Base-by-base conservation (phyloP, 1,284 basidiomycete species). In the Boletus hoseneyae region DNA sequence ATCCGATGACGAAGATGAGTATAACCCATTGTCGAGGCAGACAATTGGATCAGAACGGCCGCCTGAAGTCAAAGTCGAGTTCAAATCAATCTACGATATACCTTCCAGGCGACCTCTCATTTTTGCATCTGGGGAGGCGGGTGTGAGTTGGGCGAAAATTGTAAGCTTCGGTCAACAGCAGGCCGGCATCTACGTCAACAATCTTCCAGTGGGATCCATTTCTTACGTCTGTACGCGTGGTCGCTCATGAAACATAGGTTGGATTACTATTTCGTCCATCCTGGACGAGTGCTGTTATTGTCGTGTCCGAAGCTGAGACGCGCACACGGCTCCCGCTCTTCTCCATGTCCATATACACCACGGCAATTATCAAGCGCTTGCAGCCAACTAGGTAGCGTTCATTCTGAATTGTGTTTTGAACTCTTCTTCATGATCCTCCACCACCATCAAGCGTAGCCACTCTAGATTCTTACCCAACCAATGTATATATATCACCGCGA, bases 1-100 rank as follows among this genome's bases (percentile, higher is more conserved):
- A 61, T 85, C 83, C 2, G 83, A 85, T 50, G 83, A 85, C 11
- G 82, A 84, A 57, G 82, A 85, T 51, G 80, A 84, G 56, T 70
- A 73, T 49, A 76, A 78, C 53, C 77, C 77, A 12, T 62, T 74
- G 4, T 56, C 61, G 6, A 21, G 0, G 9, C 45, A 51, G 13
- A 44, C 53, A 6, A 23, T 57, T 33, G 33, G 51, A 33, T 48
- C 25, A 53, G 62, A 55, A 52, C 52, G 61, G 21, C 52, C 58
- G 18, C 50, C 58, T 19, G 48, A 54, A 25, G 36, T 69, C 39
- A 66, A 70, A 25, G 59, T 80, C 56, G 68, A 72, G 48, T 60
- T 81, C 49, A 54, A 68, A 13, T 74, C 73, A 2, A 54, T 68
- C 36, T 47, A 55, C 12, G 48, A 62, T 18, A 48, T 70, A 13